Evolutionary conservation across 179 eudicot genomes (phyloP).

Genomic region (Actinidia chinensis): DNA sequence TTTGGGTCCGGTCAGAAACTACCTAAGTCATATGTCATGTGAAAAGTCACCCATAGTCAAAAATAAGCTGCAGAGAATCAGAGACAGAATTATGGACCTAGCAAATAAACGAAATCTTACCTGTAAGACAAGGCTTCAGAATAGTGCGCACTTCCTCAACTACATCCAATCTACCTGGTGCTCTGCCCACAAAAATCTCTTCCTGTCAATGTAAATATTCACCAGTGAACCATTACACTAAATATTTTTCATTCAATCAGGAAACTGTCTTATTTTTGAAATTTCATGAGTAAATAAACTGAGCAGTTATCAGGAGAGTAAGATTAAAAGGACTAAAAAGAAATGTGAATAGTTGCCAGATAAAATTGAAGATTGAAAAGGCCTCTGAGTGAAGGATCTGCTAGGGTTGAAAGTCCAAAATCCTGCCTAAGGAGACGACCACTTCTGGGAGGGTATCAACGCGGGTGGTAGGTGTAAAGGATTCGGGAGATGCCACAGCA

Average conservation of each 20-base stretch:
- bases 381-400: neutral
- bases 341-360: neutral
- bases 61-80: constrained; percentile 10
- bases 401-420: neutral
- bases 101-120: constrained; percentile 33
- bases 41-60: neutral
- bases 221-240: constrained; percentile 10
- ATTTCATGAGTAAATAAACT: neutral
- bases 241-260: constrained; percentile 6
- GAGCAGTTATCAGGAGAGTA: neutral
- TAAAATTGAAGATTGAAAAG: no score
- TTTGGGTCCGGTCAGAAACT: no score
- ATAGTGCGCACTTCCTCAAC: constrained; percentile 97
- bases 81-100: neutral
- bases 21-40: neutral
- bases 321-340: neutral
- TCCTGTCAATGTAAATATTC: constrained; percentile 45
- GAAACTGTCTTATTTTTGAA: neutral
- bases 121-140: constrained; percentile 98
- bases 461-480: neutral
- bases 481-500: no score
- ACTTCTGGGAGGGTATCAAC: no score
- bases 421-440: no score
- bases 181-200: constrained; percentile 88
- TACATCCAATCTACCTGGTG: constrained; percentile 98